Percentiles rank a stretch among this genome's conserved stretches.
Conservation (phyloP, 805 yeast genomes). For the Saccharomycopsis fibuligera region DNA sequence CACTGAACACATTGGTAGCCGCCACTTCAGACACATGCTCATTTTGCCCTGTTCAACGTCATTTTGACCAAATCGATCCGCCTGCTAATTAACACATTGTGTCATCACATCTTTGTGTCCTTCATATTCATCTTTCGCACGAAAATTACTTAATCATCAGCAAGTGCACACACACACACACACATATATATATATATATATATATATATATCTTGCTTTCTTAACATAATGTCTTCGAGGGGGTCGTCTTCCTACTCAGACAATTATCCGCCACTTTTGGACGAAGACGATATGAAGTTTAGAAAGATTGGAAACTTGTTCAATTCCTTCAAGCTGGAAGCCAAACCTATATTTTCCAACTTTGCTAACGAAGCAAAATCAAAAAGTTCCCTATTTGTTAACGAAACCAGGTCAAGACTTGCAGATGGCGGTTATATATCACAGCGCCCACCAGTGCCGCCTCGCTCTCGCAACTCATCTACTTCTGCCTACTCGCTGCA, state of each 20-base stretch:
- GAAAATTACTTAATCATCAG: too few species aligned
- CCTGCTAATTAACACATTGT: too few species aligned
- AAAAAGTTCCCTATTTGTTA: constrained; percentile 6
- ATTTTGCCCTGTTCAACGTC: too few species aligned
- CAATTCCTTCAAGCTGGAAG: constrained; percentile 11
- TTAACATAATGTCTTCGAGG: not conserved
- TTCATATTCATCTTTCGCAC: too few species aligned
- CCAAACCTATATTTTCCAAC: constrained; percentile 11
- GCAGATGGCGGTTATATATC: constrained; percentile 8
- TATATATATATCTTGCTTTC: too few species aligned
- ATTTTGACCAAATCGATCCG: too few species aligned
- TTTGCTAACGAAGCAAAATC: constrained; percentile 15
- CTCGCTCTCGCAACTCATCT: not conserved
- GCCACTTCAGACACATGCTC: too few species aligned
- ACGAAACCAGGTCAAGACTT: constrained; percentile 7
- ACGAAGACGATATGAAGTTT: constrained; percentile 16
- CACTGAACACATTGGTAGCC: too few species aligned
- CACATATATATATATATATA: too few species aligned
- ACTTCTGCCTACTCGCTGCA: not conserved
- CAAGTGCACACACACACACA: too few species aligned
- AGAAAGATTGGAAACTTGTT: constrained; percentile 14
- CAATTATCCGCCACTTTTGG: not conserved
- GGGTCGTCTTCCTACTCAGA: not conserved
- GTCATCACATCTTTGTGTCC: too few species aligned
- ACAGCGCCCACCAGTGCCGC: not conserved